These are phyloP conservation scores for Coffea humblotiana DNA, from an alignment of 305 asterid species.

Conservation along the genomic window DNA sequence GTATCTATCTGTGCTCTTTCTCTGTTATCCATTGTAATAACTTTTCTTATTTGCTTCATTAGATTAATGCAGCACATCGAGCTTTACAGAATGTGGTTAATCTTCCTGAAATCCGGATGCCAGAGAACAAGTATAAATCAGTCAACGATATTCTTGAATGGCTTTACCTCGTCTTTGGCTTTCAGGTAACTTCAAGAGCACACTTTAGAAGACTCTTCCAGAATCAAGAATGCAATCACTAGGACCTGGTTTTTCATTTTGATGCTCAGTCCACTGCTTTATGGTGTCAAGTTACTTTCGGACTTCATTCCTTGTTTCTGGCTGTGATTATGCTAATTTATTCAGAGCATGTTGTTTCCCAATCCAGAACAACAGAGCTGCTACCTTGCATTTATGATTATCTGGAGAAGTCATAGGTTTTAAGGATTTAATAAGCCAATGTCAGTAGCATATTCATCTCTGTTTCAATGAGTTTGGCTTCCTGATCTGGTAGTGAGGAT, in stretches of 20 bases:
- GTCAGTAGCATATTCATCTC: not conserved
- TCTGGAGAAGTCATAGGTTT: not conserved
- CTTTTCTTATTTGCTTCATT: conserved; percentile 27
- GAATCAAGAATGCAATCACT: not conserved
- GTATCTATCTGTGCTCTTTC: not conserved
- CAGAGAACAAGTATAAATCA: conserved; percentile 56
- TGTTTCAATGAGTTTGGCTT: not conserved
- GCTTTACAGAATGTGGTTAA: conserved; percentile 66
- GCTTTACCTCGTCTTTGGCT: conserved; percentile 92
- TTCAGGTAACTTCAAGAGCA: conserved; percentile 61
- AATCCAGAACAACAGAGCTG: not conserved
- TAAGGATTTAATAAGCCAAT: not conserved
- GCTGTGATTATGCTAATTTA: not conserved
- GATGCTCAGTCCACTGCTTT: not conserved
- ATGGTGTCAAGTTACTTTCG: not conserved
- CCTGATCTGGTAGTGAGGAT: not conserved
- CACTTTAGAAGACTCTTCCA: not conserved
- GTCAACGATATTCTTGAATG: conserved; percentile 87
- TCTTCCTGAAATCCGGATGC: conserved; percentile 65
- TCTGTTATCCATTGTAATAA: conserved; percentile 1
- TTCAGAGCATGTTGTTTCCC: not conserved
- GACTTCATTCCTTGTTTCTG: not conserved
- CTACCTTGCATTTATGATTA: not conserved
- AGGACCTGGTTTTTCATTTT: not conserved
- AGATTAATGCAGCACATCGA: conserved; percentile 83